Conservation (phyloP, 768 basidiomycete genomes). For the Hericium coralloides region DNA sequence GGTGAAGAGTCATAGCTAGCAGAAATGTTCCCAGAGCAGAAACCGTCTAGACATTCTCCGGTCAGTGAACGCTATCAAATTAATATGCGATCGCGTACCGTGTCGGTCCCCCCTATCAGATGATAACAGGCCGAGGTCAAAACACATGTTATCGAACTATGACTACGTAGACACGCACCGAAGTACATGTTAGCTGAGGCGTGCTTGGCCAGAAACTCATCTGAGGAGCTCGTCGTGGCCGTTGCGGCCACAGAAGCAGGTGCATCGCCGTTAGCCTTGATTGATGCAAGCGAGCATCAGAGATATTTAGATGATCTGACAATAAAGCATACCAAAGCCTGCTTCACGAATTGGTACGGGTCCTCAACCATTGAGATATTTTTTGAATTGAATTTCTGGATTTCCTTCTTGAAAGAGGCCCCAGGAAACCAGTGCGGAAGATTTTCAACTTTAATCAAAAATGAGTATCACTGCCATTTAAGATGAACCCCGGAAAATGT, state of each 20-base stretch:
- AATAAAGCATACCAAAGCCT: not conserved
- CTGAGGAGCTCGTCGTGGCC: constrained; percentile 7
- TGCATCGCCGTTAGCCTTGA: not conserved
- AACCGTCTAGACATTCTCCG: not conserved
- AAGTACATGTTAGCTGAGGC: not conserved
- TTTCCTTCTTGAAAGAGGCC: not conserved
- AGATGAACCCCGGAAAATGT: not conserved
- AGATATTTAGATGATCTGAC: not conserved
- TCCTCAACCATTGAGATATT: not conserved
- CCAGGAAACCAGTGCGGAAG: not conserved
- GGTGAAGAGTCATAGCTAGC: not conserved
- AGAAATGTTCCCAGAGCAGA: not conserved
- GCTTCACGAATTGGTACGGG: not conserved
- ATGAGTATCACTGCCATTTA: not conserved
- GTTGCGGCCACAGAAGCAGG: not conserved
- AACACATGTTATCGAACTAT: not conserved
- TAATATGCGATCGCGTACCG: constrained; percentile 4
- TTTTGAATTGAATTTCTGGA: not conserved
- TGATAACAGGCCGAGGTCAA: not conserved
- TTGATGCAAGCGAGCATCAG: too few relatives aligned
- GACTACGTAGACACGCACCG: not conserved
- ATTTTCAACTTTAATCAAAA: not conserved
- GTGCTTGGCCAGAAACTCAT: constrained; percentile 9
- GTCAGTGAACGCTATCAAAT: not conserved
- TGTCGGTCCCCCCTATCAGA: constrained; percentile 12